A percentile compares a stretch with the other conserved stretches of the same genome.
Conservation (phyloP, 306 rosid genomes). For the Acacia melanoxylon region DNA sequence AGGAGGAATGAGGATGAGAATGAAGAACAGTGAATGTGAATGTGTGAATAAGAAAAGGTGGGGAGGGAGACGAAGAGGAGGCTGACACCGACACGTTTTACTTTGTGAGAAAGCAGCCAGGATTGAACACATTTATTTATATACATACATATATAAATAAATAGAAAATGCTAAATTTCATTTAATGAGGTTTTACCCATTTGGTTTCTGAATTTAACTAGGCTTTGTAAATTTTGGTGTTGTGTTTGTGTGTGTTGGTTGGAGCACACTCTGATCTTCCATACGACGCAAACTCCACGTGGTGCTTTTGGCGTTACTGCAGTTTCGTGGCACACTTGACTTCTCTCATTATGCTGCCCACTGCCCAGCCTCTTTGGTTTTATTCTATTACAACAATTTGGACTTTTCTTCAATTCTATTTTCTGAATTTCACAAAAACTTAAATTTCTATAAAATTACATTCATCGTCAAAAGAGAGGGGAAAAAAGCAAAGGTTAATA, state of each 20-base stretch:
- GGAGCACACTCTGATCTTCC: conserved; percentile 35
- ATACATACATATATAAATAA: too few species aligned
- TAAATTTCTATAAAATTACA: too few species aligned
- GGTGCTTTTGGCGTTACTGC: conserved; percentile 10
- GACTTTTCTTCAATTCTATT: too few species aligned
- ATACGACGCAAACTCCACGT: conserved; percentile 41
- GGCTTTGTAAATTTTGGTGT: background rate
- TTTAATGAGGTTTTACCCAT: background rate
- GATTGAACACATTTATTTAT: conserved; percentile 1
- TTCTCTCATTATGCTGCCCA: background rate
- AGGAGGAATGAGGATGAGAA: background rate
- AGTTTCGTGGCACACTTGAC: background rate
- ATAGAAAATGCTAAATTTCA: too few species aligned
- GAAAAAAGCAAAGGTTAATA: too few species aligned
- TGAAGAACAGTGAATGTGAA: background rate
- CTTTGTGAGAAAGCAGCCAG: conserved; percentile 32
- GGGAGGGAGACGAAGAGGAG: background rate
- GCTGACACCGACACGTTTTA: conserved; percentile 50
- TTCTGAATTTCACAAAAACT: background rate
- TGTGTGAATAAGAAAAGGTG: background rate
- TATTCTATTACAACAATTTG: background rate
- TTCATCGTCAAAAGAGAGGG: too few species aligned
- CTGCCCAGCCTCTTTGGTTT: background rate
- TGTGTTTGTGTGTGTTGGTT: background rate
- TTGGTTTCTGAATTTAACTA: background rate